Conservation (phyloP, 768 basidiomycete genomes). For the Fomitopsis serialis region DNA sequence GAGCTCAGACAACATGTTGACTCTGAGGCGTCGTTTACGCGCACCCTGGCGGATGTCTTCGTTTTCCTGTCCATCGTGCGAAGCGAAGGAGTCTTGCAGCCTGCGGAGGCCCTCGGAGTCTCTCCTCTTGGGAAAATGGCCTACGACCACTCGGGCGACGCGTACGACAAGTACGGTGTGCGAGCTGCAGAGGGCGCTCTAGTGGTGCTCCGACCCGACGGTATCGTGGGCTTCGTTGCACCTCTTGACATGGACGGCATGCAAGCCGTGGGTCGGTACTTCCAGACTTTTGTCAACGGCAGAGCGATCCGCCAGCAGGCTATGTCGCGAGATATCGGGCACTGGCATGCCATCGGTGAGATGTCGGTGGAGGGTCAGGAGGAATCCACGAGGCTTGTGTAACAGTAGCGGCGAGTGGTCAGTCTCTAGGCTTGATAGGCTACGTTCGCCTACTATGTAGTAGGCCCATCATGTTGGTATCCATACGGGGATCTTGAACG, state of each 20-base stretch:
- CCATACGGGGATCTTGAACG: too few relatives aligned
- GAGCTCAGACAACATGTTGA: not conserved
- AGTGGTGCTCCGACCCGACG: not conserved
- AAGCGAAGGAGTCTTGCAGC: not conserved
- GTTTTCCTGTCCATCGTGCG: not conserved
- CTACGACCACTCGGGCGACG: not conserved
- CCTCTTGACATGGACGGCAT: not conserved
- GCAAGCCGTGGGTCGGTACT: not conserved
- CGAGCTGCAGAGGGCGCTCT: not conserved
- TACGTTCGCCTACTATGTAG: too few relatives aligned
- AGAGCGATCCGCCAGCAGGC: not conserved
- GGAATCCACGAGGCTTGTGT: not conserved
- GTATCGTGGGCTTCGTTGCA: not conserved
- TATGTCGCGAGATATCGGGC: not conserved
- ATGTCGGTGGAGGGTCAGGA: not conserved
- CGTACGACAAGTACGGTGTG: not conserved
- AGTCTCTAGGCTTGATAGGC: too few relatives aligned
- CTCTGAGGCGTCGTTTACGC: not conserved
- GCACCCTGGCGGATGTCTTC: not conserved
- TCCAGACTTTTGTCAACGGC: not conserved
- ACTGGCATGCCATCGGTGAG: not conserved
- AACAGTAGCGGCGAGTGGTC: too few relatives aligned
- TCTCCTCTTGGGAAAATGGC: not conserved
- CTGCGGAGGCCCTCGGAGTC: not conserved
- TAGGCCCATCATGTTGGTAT: too few relatives aligned